A percentile compares a stretch with the other conserved stretches of the same genome.
phyloP scores from a whole-genome alignment of 2,329 filamentous ascomycete genomes.

The Colletotrichum eleusines region DNA sequence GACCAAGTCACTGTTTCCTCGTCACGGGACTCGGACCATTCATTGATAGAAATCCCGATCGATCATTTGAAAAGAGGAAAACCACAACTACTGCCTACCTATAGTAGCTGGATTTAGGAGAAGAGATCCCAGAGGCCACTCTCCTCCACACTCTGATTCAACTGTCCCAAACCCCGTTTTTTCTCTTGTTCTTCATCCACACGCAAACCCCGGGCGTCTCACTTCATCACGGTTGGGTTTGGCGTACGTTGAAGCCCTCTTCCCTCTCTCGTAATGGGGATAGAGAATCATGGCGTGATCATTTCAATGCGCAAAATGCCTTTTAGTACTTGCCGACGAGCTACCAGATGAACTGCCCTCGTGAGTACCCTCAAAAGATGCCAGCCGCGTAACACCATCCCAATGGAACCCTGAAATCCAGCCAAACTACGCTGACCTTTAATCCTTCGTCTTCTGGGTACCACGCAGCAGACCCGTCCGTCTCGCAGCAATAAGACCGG shows the following conservation, averaged over 20 bases:
- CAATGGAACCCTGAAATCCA: conserved; percentile 67
- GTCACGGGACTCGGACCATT: conserved; percentile 7
- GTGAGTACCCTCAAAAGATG: conserved; percentile 68
- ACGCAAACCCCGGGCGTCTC: conserved; percentile 30
- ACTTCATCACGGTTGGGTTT: conserved; percentile 31
- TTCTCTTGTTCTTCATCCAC: conserved; percentile 30
- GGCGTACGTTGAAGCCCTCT: conserved; percentile 17
- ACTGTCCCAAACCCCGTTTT: conserved; percentile 30
- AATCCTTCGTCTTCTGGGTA: conserved; percentile 99
- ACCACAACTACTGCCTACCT: conserved; percentile 31
- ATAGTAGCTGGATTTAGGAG: conserved; percentile 17
- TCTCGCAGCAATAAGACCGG: conserved; percentile 99
- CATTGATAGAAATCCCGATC: conserved; percentile 15
- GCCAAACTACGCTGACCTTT: conserved; percentile 58
- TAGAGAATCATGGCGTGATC: conserved; percentile 40
- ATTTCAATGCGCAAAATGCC: conserved; percentile 62
- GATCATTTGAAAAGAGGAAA: conserved; percentile 23
- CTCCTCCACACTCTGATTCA: conserved; percentile 22
- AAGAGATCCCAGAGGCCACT: conserved; percentile 9
- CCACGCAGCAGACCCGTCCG: conserved; percentile 99
- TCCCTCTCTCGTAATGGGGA: conserved; percentile 27
- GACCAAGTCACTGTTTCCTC: not conserved
- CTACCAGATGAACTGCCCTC: conserved; percentile 61
- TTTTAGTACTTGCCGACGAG: conserved; percentile 61
- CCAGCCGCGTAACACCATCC: conserved; percentile 77